A percentile compares a stretch with the other conserved stretches of the same genome.
These are phyloP conservation scores for Incumbomyces lentus DNA, from an alignment of 2,329 filamentous ascomycete species.

Conservation along the genomic window DNA sequence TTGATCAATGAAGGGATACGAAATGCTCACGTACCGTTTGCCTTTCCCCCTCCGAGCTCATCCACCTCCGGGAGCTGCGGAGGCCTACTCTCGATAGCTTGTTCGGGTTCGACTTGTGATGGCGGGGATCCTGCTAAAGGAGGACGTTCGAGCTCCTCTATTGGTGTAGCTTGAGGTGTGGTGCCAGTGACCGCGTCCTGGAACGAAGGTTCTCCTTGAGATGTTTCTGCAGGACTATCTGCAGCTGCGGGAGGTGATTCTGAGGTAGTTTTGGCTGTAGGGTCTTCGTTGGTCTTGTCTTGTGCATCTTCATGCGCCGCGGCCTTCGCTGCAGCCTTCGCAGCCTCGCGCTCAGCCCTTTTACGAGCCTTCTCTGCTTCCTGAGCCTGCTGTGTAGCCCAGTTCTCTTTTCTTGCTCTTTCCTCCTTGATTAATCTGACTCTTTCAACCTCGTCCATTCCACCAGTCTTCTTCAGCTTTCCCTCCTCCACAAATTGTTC, in stretches of 20 bases:
- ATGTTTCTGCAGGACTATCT: slow-evolving; percentile 8
- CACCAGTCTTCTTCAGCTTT: slow-evolving; percentile 90
- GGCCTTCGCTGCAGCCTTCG: slow-evolving; percentile 11
- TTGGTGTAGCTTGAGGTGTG: slow-evolving; percentile 1
- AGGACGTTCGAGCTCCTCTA: slow-evolving; percentile 4
- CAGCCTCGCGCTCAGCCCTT: slow-evolving; percentile 22
- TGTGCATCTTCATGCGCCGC: slow-evolving; percentile 4
- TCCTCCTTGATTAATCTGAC: slow-evolving; percentile 79
- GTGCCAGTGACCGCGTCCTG: slow-evolving; percentile 9
- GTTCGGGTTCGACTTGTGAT: neutral
- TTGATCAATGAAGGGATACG: slow-evolving; percentile 3
- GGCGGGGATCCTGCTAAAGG: neutral
- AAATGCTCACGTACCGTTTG: slow-evolving; percentile 16
- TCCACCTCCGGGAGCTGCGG: neutral
- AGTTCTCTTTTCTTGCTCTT: slow-evolving; percentile 65
- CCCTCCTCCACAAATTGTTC: slow-evolving; percentile 80
- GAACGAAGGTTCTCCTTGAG: slow-evolving; percentile 12
- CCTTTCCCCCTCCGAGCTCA: slow-evolving; percentile 18
- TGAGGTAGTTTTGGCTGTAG: neutral
- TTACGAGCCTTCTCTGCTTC: slow-evolving; percentile 34
- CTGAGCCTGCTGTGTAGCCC: slow-evolving; percentile 43
- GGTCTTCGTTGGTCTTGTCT: neutral
- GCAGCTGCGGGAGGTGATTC: slow-evolving; percentile 6
- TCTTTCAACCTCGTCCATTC: slow-evolving; percentile 86
- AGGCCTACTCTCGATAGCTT: neutral